Evolutionary conservation across 345 rosid species (phyloP).

Genomic region (Corchorus capsularis): DNA sequence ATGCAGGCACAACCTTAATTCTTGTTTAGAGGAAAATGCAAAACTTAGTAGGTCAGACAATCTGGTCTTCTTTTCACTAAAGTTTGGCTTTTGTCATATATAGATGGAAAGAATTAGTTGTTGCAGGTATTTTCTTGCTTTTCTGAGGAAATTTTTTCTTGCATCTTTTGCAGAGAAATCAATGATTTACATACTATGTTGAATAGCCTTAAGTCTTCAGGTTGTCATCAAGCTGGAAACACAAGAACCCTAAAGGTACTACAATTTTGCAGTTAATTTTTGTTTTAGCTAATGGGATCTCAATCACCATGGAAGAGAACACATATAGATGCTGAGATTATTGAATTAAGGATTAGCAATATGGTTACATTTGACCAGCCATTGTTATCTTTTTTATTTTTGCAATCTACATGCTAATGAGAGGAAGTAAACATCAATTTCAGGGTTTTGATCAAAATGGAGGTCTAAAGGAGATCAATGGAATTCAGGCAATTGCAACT

Average conservation of each 20-base stretch:
- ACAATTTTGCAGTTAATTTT: neutral
- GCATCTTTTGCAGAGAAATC: constrained; percentile 63
- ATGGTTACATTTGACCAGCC: constrained; percentile 15
- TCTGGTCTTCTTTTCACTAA: constrained; percentile 27
- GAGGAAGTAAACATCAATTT: constrained; percentile 12
- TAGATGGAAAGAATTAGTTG: neutral
- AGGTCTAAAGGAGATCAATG: constrained; percentile 26
- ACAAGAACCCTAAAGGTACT: constrained; percentile 40
- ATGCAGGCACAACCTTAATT: constrained; percentile 62
- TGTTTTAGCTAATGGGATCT: neutral
- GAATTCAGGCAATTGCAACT: constrained; percentile 39
- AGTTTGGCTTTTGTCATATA: constrained; percentile 20
- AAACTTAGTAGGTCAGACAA: constrained; percentile 64
- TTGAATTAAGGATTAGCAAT: neutral
- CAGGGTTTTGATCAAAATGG: constrained; percentile 44
- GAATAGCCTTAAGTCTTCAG: constrained; percentile 40
- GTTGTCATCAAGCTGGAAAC: constrained; percentile 32
- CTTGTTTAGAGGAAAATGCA: constrained; percentile 82
- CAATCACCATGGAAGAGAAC: neutral
- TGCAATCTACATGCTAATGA: constrained; percentile 6
- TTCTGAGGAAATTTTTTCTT: constrained; percentile 24
- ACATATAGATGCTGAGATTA: neutral
- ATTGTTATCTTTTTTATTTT: constrained; percentile 11
- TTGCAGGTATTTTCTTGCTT: constrained; percentile 21
- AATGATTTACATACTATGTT: constrained; percentile 52